Conservation (phyloP, 768 basidiomycete species). For the Naganishia vishniacii region DNA sequence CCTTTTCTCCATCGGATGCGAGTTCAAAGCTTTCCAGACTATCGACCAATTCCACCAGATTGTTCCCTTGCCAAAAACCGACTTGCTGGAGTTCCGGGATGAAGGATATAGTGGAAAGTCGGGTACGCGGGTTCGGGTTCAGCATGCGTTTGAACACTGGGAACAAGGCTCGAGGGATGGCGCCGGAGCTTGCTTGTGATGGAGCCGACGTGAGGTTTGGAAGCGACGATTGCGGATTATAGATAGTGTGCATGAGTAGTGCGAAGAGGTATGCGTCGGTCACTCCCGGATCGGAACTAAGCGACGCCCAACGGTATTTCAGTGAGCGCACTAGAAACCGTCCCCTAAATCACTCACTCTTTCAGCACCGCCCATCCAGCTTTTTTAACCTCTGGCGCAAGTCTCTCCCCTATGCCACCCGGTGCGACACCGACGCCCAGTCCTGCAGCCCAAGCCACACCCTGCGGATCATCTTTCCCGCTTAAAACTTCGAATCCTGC, state of each 20-base stretch:
- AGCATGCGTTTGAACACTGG: conserved; percentile 77
- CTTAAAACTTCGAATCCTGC: conserved; percentile 90
- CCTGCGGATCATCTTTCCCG: conserved; percentile 68
- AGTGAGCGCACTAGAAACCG: conserved; percentile 35
- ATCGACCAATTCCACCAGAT: conserved; percentile 73
- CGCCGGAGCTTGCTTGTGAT: conserved; percentile 67
- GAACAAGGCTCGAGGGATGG: conserved; percentile 70
- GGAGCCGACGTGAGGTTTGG: conserved; percentile 68
- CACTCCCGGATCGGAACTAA: conserved; percentile 56
- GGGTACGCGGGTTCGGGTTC: conserved; percentile 76
- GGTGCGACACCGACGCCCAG: conserved; percentile 53
- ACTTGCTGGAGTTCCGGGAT: conserved; percentile 57
- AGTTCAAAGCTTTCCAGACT: conserved; percentile 81
- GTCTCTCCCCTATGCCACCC: conserved; percentile 58
- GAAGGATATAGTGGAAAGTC: conserved; percentile 70
- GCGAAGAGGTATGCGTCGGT: conserved; percentile 85
- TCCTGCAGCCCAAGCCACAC: conserved; percentile 57
- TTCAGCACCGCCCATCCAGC: conserved; percentile 75
- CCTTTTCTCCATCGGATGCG: conserved; percentile 73
- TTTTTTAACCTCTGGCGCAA: conserved; percentile 79
- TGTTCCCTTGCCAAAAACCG: conserved; percentile 79
- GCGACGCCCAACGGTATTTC: conserved; percentile 34
- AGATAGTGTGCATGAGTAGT: conserved; percentile 73
- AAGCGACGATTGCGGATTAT: conserved; percentile 74
- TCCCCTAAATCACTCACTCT: conserved; percentile 56